Evolutionary conservation across 805 yeast genomes (phyloP).

Genomic region (Wickerhamiella occidentalis): DNA sequence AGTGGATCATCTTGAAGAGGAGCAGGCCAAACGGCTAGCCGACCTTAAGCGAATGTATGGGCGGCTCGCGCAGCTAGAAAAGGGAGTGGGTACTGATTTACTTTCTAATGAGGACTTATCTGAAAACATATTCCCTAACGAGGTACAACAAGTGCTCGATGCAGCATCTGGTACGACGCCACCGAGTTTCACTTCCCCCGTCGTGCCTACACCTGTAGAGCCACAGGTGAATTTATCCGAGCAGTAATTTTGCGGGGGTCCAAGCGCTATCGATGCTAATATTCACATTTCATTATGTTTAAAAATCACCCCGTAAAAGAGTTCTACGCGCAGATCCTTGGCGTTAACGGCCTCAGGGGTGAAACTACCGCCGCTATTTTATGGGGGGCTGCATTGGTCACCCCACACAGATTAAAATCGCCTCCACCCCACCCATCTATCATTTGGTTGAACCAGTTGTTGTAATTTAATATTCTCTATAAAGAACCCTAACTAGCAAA

Average conservation of each 20-base stretch:
- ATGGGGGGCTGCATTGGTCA: not conserved
- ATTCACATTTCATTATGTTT: too few species aligned
- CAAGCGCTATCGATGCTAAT: too few species aligned
- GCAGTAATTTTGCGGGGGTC: not conserved
- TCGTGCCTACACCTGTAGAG: not conserved
- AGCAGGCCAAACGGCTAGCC: constrained; percentile 1
- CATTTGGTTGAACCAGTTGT: too few species aligned
- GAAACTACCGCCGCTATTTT: too few species aligned
- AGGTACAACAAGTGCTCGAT: not conserved
- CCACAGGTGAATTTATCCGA: not conserved
- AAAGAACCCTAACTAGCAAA: too few species aligned
- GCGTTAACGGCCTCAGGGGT: too few species aligned
- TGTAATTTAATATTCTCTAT: too few species aligned
- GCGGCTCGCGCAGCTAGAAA: not conserved
- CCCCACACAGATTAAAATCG: not conserved
- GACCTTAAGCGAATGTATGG: not conserved
- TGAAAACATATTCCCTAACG: too few species aligned
- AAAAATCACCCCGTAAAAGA: too few species aligned
- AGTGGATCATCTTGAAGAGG: not conserved
- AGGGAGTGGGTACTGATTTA: not conserved
- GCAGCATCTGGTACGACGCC: not conserved
- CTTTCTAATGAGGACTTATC: not conserved
- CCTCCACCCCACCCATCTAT: not conserved
- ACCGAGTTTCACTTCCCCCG: not conserved
- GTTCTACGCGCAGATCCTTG: too few species aligned